Conservation (phyloP, 768 basidiomycete genomes). For the Termitomyces sp. region DNA sequence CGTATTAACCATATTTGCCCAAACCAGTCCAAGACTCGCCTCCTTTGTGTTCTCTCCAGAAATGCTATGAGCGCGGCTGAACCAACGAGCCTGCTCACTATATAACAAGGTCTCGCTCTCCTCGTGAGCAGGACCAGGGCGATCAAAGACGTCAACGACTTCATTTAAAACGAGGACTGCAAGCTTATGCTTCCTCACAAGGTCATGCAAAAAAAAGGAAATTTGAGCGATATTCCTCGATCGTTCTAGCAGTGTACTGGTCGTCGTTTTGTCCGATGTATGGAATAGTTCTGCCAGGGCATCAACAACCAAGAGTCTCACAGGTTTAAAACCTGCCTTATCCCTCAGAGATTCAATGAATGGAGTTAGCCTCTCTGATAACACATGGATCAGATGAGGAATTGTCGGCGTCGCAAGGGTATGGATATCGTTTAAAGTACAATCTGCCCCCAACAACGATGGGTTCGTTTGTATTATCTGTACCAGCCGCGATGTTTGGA, state of each 20-base stretch:
- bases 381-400: constrained; percentile 46
- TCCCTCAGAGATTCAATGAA: constrained; percentile 34
- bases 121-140: constrained; percentile 14
- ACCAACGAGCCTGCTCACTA: constrained; percentile 70
- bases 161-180: constrained; percentile 88
- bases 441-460: constrained; percentile 33
- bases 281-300: constrained; percentile 85
- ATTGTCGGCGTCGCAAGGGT: constrained; percentile 54
- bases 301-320: constrained; percentile 82
- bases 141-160: constrained; percentile 73
- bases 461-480: constrained; percentile 57
- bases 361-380: constrained; percentile 48
- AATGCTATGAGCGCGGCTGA: constrained; percentile 56
- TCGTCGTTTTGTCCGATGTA: constrained; percentile 49
- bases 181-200: constrained; percentile 58
- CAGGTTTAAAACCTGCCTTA: constrained; percentile 38
- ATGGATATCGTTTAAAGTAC: constrained; percentile 52
- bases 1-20: constrained; percentile 90
- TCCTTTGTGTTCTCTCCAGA: constrained; percentile 64
- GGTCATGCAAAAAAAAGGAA: constrained; percentile 60
- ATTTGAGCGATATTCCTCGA: constrained; percentile 65
- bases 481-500: constrained; percentile 63
- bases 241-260: constrained; percentile 63
- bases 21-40: constrained; percentile 80
- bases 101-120: constrained; percentile 46